Evolutionary conservation across 2,329 filamentous ascomycete genomes (phyloP).

Genomic region (Passalora sequoiae): DNA sequence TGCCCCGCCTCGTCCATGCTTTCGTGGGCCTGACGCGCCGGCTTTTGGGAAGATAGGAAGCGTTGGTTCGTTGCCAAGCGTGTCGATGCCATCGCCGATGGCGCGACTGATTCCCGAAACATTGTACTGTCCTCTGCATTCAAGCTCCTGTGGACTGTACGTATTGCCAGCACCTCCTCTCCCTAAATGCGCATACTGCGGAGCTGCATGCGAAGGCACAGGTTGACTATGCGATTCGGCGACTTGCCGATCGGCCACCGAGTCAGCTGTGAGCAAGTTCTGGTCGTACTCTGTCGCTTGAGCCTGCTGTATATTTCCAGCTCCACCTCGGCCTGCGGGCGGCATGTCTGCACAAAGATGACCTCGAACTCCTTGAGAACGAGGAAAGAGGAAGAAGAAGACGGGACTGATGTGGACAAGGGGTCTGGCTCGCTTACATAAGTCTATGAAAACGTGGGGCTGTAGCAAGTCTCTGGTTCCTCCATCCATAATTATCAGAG

Average conservation of each 20-base stretch:
- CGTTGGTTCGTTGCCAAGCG: neutral
- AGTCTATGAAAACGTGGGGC: too few relatives aligned
- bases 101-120: neutral
- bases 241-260: slow-evolving; percentile 36
- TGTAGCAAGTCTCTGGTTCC: too few relatives aligned
- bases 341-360: slow-evolving; percentile 8
- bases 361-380: too few relatives aligned
- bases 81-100: slow-evolving; percentile 3
- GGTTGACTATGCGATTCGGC: slow-evolving; percentile 9
- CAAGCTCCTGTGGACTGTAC: slow-evolving; percentile 40
- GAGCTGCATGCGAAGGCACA: slow-evolving; percentile 19
- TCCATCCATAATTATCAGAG: too few relatives aligned
- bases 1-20: slow-evolving; percentile 41
- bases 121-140: slow-evolving; percentile 37
- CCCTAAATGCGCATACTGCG: slow-evolving; percentile 42
- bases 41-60: neutral
- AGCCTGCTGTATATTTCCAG: slow-evolving; percentile 38
- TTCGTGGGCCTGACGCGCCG: slow-evolving; percentile 9
- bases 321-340: slow-evolving; percentile 40
- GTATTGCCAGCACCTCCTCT: slow-evolving; percentile 46
- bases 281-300: slow-evolving; percentile 22
- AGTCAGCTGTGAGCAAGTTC: slow-evolving; percentile 33
- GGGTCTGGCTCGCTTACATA: neutral
- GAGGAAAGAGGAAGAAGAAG: neutral
- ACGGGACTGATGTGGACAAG: too few relatives aligned